Evolutionary conservation across 1,284 basidiomycete genomes (phyloP), one percentile per base, ranked within the genome.

Genomic region (Apiotrichum gracile): DNA sequence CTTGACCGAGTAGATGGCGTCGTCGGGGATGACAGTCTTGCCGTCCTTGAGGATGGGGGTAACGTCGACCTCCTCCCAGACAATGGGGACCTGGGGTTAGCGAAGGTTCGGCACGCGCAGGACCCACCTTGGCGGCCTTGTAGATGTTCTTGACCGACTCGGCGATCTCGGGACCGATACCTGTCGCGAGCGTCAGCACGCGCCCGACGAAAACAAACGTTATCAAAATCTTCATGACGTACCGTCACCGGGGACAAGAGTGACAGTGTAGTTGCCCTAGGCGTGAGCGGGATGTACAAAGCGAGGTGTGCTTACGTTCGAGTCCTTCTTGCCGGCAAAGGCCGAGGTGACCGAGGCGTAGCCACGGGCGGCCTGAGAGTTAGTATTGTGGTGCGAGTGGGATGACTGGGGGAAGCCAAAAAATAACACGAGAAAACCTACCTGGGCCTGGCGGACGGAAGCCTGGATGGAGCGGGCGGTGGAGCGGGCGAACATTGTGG

Each of bases 1-100:
- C 80, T 88, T 93, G 68, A 99, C 88, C 25, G 88, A 92, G 60
- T 82, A 82, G 63, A 99, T 92, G 43, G 94, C 92, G 54, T 78
- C 78, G 60, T 96, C 91, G 44, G 96, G 96, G 70, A 99, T 98
- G 61, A 90, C 89, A 56, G 92, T 96, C 82, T 97, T 97, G 53
- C 96, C 96, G 63, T 86, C 86, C 75, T 91, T 91, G 65, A 97
- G 80, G 59, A 96, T 84, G 19, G 96, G 96, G 19, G 91, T 88
- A 51, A 98, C 96, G 70, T 87, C 89, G 72, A 97, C 93, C 78
- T 98, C 94, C 77, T 99, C 96, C 96, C 96, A 99, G 77, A 90
- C 82, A 68, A 97, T 93, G 49, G 93, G 93, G 26, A 92, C 91
- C 88, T 92, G 21, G n/a, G 21, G 46, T 45, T 37, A 58, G 55